These are phyloP conservation scores for Collybia sordida DNA, from an alignment of 768 basidiomycete genomes.

Conservation along the genomic window DNA sequence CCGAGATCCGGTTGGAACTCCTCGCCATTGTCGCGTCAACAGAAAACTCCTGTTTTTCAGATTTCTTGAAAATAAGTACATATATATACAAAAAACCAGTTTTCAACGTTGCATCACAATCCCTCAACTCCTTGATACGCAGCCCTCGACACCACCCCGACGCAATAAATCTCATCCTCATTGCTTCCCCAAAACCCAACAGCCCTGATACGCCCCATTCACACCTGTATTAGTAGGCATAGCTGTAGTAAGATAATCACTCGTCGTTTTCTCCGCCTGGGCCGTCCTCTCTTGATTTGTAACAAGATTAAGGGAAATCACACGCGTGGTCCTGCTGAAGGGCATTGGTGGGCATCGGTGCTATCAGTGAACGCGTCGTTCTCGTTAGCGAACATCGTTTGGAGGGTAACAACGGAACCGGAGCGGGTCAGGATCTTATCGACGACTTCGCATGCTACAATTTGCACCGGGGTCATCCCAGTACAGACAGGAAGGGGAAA, in stretches of 20 bases:
- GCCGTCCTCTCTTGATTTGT: conserved; percentile 29
- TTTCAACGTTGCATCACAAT: no score
- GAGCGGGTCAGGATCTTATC: conserved; percentile 35
- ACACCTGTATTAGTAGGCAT: conserved; percentile 28
- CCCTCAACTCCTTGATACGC: conserved; percentile 16
- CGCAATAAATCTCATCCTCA: conserved; percentile 28
- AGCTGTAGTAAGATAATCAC: conserved; percentile 21
- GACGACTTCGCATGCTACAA: conserved; percentile 35
- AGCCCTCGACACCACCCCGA: conserved; percentile 30
- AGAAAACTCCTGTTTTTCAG: no score
- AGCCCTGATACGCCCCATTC: conserved; percentile 23
- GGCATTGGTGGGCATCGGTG: conserved; percentile 28
- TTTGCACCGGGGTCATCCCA: conserved; percentile 23
- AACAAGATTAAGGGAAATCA: conserved; percentile 29
- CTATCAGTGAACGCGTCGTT: conserved; percentile 28
- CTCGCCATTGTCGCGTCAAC: no score
- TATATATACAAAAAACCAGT: no score
- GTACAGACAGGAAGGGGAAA: conserved; percentile 28
- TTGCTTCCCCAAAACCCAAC: conserved; percentile 31
- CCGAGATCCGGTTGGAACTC: no score
- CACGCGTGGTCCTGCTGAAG: conserved; percentile 26
- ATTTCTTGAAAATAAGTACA: no score
- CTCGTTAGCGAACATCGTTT: conserved; percentile 28
- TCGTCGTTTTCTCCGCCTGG: conserved; percentile 25
- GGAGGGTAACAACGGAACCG: conserved; percentile 20